Conservation (phyloP, 352 stramenopile species). For the Phytophthora agathidicida region DNA sequence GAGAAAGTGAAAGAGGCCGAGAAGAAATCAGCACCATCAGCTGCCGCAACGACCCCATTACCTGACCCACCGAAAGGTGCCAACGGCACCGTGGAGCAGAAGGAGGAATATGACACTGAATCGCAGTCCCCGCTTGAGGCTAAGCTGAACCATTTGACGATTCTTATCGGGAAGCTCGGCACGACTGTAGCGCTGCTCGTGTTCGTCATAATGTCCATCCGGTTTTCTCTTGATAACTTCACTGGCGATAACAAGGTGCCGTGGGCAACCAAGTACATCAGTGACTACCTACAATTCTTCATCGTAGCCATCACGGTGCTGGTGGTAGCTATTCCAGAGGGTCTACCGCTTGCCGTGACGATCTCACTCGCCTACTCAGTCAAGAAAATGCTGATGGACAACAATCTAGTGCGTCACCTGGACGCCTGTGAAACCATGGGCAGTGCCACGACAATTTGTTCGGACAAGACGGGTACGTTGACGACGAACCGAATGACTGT, state of each 20-base stretch:
- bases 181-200: slow-evolving; percentile 74
- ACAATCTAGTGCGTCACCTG: slow-evolving; percentile 90
- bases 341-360: slow-evolving; percentile 96
- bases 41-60: slow-evolving; percentile 11
- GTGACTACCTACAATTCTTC: slow-evolving; percentile 84
- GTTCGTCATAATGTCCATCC: slow-evolving; percentile 81
- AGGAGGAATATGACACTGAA: slow-evolving; percentile 68
- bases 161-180: slow-evolving; percentile 86
- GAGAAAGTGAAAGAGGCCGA: slow-evolving; percentile 45
- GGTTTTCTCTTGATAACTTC: slow-evolving; percentile 73
- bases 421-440: slow-evolving; percentile 94
- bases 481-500: slow-evolving; percentile 98
- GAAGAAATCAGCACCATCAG: slow-evolving; percentile 19
- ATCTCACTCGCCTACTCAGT: slow-evolving; percentile 96
- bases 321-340: slow-evolving; percentile 98
- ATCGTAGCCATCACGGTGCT: slow-evolving; percentile 91
- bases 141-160: slow-evolving; percentile 86
- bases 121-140: slow-evolving; percentile 78
- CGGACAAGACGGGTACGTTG: slow-evolving; percentile 98
- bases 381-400: slow-evolving; percentile 92
- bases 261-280: slow-evolving; percentile 63
- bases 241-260: slow-evolving; percentile 35
- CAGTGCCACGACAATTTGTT: slow-evolving; percentile 96
- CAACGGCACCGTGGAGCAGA: slow-evolving; percentile 83
- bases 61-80: slow-evolving; percentile 34